Percentiles rank a stretch among this genome's conserved stretches.
Conservation (phyloP, 2,329 filamentous ascomycete genomes). For the Davidsoniella australis region DNA sequence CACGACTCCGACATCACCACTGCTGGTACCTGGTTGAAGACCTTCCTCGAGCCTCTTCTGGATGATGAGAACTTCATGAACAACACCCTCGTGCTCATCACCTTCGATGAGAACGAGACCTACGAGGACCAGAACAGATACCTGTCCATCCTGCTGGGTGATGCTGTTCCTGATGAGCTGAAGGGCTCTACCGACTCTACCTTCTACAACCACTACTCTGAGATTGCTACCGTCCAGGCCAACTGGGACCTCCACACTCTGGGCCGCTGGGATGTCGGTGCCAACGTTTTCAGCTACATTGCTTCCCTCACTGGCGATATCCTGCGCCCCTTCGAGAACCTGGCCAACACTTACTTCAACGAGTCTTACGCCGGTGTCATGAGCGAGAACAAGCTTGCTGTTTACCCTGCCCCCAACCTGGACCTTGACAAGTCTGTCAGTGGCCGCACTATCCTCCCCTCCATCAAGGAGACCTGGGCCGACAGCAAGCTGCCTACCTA, state of each 20-base stretch:
- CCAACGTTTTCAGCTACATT: conserved; percentile 49
- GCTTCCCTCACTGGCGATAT: conserved; percentile 42
- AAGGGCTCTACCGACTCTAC: conserved; percentile 49
- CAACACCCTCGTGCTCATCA: conserved; percentile 58
- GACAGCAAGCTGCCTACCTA: conserved; percentile 24
- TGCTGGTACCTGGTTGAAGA: conserved; percentile 49
- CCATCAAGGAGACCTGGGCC: conserved; percentile 23
- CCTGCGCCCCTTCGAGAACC: conserved; percentile 23
- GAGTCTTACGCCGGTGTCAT: conserved; percentile 34
- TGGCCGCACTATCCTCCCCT: conserved; percentile 21
- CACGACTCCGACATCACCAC: conserved; percentile 57
- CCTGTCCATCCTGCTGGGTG: conserved; percentile 55
- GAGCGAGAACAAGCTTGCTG: conserved; percentile 21
- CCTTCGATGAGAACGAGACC: conserved; percentile 62
- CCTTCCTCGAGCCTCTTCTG: conserved; percentile 55
- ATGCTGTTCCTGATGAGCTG: conserved; percentile 48
- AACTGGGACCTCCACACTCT: conserved; percentile 57
- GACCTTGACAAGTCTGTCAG: conserved; percentile 18
- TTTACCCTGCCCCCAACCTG: conserved; percentile 26
- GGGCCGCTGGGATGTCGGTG: conserved; percentile 54
- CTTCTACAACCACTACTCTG: conserved; percentile 60
- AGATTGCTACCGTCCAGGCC: conserved; percentile 46
- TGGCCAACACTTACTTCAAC: conserved; percentile 33
- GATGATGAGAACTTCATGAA: conserved; percentile 54
- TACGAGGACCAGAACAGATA: conserved; percentile 53